phyloP scores from a whole-genome alignment of 2,329 filamentous ascomycete genomes.

The Lasiodiplodia sp. region DNA sequence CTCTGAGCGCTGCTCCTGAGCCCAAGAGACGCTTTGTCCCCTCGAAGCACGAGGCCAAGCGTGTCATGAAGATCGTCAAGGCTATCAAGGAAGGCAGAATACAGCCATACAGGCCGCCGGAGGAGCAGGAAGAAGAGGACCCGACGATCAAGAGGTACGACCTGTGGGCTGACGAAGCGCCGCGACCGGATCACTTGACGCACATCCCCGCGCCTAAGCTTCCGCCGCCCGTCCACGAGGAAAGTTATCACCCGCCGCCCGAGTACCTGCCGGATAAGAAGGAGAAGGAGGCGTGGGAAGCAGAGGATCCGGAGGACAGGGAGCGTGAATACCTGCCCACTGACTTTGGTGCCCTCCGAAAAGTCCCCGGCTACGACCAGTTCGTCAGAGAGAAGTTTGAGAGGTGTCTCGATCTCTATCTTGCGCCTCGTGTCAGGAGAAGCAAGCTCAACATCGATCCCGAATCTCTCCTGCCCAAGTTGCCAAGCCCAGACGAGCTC shows the following conservation, averaged over 20 bases:
- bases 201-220: constrained; percentile 94
- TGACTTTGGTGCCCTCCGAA: constrained; percentile 82
- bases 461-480: constrained; percentile 86
- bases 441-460: constrained; percentile 98
- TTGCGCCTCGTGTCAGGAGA: constrained; percentile 89
- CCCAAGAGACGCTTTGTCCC: constrained; percentile 95
- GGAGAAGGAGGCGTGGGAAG: constrained; percentile 85
- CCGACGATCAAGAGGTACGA: constrained; percentile 80
- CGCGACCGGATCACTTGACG: constrained; percentile 85
- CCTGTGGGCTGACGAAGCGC: constrained; percentile 92
- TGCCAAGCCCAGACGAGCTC: constrained; percentile 91
- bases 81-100: constrained; percentile 95
- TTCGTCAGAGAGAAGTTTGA: constrained; percentile 98
- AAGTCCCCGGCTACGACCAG: constrained; percentile 87
- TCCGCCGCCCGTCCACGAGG: constrained; percentile 89
- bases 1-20: constrained; percentile 90
- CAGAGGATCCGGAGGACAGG: constrained; percentile 85
- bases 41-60: constrained; percentile 95
- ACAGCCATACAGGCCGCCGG: constrained; percentile 81
- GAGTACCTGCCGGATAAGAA: constrained; percentile 90
- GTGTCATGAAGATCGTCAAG: constrained; percentile 95
- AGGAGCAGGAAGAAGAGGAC: constrained; percentile 76
- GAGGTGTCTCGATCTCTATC: constrained; percentile 91
- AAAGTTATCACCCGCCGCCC: constrained; percentile 94
- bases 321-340: constrained; percentile 88